Conservation (phyloP, 345 rosid species). For the Gossypium longicalyx region DNA sequence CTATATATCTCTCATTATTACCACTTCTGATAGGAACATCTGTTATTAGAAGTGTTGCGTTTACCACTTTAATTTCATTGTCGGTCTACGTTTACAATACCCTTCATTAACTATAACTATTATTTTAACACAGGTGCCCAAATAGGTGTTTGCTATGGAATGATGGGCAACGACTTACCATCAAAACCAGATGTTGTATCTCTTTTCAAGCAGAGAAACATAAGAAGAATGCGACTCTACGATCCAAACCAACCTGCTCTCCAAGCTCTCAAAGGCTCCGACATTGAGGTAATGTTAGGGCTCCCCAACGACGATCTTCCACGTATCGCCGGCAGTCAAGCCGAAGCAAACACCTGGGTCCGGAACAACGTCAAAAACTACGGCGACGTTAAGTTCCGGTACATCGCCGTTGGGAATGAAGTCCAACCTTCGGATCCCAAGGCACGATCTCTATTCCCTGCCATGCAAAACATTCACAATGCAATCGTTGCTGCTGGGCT, state of each 20-base stretch:
- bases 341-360: slow-evolving; percentile 11
- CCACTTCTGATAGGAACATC: neutral
- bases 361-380: slow-evolving; percentile 17
- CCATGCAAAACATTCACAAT: slow-evolving; percentile 28
- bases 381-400: slow-evolving; percentile 38
- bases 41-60: neutral
- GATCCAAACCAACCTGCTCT: slow-evolving; percentile 33
- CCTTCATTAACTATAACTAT: neutral
- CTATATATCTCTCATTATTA: neutral
- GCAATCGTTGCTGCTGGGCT: slow-evolving; percentile 27
- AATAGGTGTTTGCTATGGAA: slow-evolving; percentile 35
- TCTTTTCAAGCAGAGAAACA: slow-evolving; percentile 23
- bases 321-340: neutral
- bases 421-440: slow-evolving; percentile 18
- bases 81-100: too few species aligned
- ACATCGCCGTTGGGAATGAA: slow-evolving; percentile 65
- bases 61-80: neutral
- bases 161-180: slow-evolving; percentile 23
- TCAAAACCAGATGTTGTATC: slow-evolving; percentile 16
- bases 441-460: slow-evolving; percentile 30
- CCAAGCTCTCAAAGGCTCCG: slow-evolving; percentile 43
- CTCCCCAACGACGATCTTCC: slow-evolving; percentile 34
- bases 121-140: slow-evolving; percentile 25
- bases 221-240: slow-evolving; percentile 26
- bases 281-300: slow-evolving; percentile 45